Evolutionary conservation across 768 basidiomycete species (phyloP).

Genomic region (Pleurotus djamor): DNA sequence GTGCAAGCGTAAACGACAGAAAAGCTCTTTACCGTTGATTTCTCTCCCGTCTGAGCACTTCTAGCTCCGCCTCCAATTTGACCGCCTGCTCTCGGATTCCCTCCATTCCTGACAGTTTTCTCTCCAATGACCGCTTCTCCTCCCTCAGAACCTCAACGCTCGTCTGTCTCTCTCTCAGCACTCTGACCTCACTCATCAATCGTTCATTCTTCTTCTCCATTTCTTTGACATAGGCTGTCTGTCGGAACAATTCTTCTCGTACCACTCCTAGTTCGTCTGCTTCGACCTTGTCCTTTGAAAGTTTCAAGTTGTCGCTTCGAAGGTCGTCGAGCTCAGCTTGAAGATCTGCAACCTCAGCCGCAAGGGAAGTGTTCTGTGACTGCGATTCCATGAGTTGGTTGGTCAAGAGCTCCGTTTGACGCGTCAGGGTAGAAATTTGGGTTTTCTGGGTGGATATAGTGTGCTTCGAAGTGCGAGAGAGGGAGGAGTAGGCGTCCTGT

Average conservation of each 20-base stretch:
- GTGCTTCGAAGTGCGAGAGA: slow-evolving; percentile 48
- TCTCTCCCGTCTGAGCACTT: slow-evolving; percentile 53
- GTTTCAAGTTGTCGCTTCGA: slow-evolving; percentile 25
- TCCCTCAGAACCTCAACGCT: slow-evolving; percentile 72
- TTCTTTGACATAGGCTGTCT: slow-evolving; percentile 55
- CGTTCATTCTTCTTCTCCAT: slow-evolving; percentile 61
- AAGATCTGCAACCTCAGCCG: slow-evolving; percentile 37
- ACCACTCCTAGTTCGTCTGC: slow-evolving; percentile 63
- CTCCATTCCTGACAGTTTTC: slow-evolving; percentile 46
- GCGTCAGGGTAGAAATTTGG: slow-evolving; percentile 45
- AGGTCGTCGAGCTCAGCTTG: slow-evolving; percentile 49
- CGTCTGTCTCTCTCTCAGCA: slow-evolving; percentile 52
- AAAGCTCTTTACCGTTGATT: slow-evolving; percentile 47
- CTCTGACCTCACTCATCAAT: slow-evolving; percentile 48
- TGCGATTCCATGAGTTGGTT: slow-evolving; percentile 43
- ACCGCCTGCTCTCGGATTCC: slow-evolving; percentile 54
- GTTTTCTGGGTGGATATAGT: slow-evolving; percentile 48
- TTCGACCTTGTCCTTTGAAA: slow-evolving; percentile 26
- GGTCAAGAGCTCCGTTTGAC: slow-evolving; percentile 44
- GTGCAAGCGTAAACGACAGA: not conserved
- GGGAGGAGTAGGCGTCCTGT: slow-evolving; percentile 47
- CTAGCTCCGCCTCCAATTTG: slow-evolving; percentile 62
- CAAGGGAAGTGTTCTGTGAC: slow-evolving; percentile 37
- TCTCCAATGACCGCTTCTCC: slow-evolving; percentile 67
- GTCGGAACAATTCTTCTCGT: slow-evolving; percentile 65